Base-by-base conservation (phyloP, 257 asterid genomes). In the Craterostigma plantagineum region DNA sequence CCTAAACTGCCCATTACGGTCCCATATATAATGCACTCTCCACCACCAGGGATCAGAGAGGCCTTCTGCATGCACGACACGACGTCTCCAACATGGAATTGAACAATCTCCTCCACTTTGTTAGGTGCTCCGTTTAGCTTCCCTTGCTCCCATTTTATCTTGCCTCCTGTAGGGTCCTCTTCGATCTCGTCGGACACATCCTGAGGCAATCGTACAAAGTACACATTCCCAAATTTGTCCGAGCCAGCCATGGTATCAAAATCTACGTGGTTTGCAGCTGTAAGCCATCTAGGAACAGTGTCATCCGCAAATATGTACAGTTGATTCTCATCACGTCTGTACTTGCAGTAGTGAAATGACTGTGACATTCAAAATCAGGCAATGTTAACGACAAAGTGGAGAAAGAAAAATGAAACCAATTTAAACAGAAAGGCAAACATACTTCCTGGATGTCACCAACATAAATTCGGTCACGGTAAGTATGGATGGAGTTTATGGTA, bases 401-500 rank as follows among this genome's bases (percentile, higher is more conserved):
- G 8, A 8, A 40, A 40, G 16, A 40, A 16, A 14, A 40, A 8
- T 8, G 9, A 10, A 11, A 40, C 2, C 2, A 12, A 40, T 40
- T 40, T 13, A 33, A 51, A 9, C 43, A 51, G 46, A 42, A 58
- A 45, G 33, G 42, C 58, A 38, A 60, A 10, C 66, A 52, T 79
- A 90, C 99, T 95, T 90, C 99, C 62, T 90, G 99, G 74, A 90
- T 90, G 63, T 90, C 99, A 56, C 99, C 99, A 46, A 90, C 96
- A 50, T 83, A 90, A 48, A 90, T 90, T 43, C 96, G 81, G 58
- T 90, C 96, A 46, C 95, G 94, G 56, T 90, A 90, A 48, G 96
- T 77, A 49, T 80, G 83, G 56, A 90, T 84, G 46, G 96, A 71
- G 35, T 79, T 69, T 65, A 90, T 77, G 1, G 92, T 53, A 56